Percentiles rank a stretch among this genome's conserved stretches.
phyloP scores from a whole-genome alignment of 2,329 filamentous ascomycete species.

The Rhynchosporium agropyri region DNA sequence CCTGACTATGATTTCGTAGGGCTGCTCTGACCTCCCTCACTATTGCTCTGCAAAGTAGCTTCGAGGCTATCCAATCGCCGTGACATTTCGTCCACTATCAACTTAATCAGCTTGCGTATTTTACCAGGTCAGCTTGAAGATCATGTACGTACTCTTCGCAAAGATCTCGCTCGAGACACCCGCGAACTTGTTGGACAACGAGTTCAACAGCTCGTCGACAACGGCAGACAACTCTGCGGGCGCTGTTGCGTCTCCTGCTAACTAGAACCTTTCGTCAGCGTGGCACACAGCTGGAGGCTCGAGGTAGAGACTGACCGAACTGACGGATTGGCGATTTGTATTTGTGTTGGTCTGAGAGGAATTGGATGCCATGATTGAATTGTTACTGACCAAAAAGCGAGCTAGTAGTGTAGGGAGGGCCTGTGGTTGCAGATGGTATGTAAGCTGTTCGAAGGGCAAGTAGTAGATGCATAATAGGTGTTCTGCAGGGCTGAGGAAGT shows the following conservation, averaged over 20 bases:
- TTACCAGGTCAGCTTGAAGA: not conserved
- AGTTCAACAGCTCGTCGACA: constrained; percentile 84
- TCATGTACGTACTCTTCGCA: constrained; percentile 67
- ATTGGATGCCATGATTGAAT: constrained; percentile 24
- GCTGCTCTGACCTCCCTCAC: constrained; percentile 34
- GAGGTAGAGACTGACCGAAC: constrained; percentile 26
- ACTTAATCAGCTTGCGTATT: constrained; percentile 8
- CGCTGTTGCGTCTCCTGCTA: constrained; percentile 35
- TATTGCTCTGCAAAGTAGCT: constrained; percentile 36
- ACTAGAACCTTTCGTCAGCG: constrained; percentile 25
- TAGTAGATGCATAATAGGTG: not conserved
- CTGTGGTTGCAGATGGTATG: not conserved
- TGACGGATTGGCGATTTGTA: constrained; percentile 31
- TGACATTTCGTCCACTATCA: constrained; percentile 90
- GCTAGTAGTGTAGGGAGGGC: not conserved
- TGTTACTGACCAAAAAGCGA: not conserved
- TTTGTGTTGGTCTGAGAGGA: constrained; percentile 26
- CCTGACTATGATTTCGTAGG: constrained; percentile 30
- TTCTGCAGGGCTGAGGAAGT: not conserved
- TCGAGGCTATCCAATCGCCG: constrained; percentile 79
- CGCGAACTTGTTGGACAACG: constrained; percentile 82
- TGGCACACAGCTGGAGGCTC: not conserved
- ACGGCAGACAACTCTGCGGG: constrained; percentile 50
- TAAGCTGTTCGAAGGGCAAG: not conserved
- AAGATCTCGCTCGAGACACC: constrained; percentile 85